phyloP scores from a whole-genome alignment of 1,284 basidiomycete genomes.

The Leccinum solheimii region DNA sequence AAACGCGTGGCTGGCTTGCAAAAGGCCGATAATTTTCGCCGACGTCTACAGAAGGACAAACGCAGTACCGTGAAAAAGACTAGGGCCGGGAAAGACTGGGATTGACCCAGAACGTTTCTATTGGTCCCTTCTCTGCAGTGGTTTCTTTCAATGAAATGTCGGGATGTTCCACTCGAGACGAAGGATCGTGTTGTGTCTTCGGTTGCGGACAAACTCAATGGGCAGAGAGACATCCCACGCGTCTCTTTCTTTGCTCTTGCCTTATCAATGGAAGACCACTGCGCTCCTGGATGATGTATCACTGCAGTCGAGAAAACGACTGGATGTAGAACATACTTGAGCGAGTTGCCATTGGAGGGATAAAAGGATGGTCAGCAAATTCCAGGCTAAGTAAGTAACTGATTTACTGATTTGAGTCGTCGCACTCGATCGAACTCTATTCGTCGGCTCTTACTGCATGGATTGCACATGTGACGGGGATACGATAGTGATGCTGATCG shows the following conservation, averaged over 20 bases:
- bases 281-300: not conserved
- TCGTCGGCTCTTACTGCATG: not conserved
- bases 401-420: not conserved
- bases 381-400: not conserved
- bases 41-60: conserved; percentile 52
- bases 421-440: not conserved
- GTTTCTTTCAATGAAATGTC: not conserved
- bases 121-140: not conserved
- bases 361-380: not conserved
- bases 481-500: not conserved
- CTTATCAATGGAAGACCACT: not conserved
- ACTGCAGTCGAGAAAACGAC: not conserved
- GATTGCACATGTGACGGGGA: not conserved
- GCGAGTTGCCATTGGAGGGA: not conserved
- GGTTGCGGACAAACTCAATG: not conserved
- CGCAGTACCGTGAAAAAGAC: conserved; percentile 46
- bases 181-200: not conserved
- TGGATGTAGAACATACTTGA: not conserved
- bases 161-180: not conserved
- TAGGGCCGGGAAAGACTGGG: conserved; percentile 35
- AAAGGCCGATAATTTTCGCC: conserved; percentile 45
- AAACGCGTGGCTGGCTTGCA: conserved; percentile 51
- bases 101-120: conserved; percentile 9
- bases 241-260: not conserved
- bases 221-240: not conserved